Base-by-base conservation (phyloP, 2,329 filamentous ascomycete genomes). In the Teratosphaeriaceae sp. region DNA sequence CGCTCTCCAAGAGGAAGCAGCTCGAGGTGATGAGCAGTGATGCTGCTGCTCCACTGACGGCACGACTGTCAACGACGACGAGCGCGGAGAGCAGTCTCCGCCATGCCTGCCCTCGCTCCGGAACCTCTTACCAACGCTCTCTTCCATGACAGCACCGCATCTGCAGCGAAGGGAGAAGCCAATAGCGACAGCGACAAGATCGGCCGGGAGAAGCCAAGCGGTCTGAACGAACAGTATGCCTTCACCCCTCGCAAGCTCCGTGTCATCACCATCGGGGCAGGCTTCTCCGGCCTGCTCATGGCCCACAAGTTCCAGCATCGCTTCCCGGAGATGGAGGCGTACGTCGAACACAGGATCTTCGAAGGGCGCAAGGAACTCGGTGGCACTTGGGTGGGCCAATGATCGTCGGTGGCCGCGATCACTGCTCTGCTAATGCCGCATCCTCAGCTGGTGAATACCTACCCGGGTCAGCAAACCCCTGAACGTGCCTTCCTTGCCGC, bases 251-350 rank as follows among this genome's bases (percentile, higher is more conserved):
- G 31, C 15, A 49, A 46, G 20, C 46, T 58, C 8, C 44, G 52
- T 13, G 43, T 60, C 13, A 48, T 58, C 11, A 56, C 51, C 24
- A 55, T 61, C 36, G 59, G 59, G 2, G 58, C 55, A 13, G 58
- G 59, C 16, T 56, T 53, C 35, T 63, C 61, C 2, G 65, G 63
- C 2, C 50, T 68, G 44, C 55, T 60, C n/a, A 53, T 68, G 27
- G 64, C 64, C 3, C 60, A 66, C 39, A 66, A 66, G 42, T 46
- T 68, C 21, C 56, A 65, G 45, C 57, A 66, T 43, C 51, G 57
- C 21, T 45, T 46, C 22, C 27, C 35, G 16, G 54, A 65, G 23
- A 48, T 65, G 29, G 47, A 60, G 8, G 52, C 59, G 12, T 51
- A 58, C 8, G 35, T 54, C 19, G 61, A 38, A 15, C 57, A 60